A percentile compares a stretch with the other conserved stretches of the same genome.
phyloP scores from a whole-genome alignment of 306 rosid genomes.

The Betula pendula region DNA sequence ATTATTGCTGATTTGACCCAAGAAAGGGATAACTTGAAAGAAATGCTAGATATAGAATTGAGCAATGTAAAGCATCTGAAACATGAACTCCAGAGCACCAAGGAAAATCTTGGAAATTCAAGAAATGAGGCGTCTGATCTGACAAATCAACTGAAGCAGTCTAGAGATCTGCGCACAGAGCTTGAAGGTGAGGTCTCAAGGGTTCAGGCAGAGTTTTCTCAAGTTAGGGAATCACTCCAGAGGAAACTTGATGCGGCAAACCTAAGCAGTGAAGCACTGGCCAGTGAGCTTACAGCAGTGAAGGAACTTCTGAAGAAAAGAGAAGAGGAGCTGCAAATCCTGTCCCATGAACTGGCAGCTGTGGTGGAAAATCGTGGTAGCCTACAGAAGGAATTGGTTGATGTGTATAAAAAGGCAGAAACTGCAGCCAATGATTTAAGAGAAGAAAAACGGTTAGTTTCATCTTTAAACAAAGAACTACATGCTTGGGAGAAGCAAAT shows the following conservation, averaged over 20 bases:
- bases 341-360: constrained; percentile 47
- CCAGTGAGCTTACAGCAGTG: constrained; percentile 49
- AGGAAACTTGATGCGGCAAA: constrained; percentile 56
- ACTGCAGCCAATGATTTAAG: constrained; percentile 48
- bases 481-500: constrained; percentile 64
- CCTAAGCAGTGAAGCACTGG: constrained; percentile 41
- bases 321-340: constrained; percentile 48
- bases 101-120: constrained; percentile 60
- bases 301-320: constrained; percentile 55
- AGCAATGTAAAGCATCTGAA: constrained; percentile 49
- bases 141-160: constrained; percentile 44
- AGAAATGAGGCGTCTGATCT: constrained; percentile 56
- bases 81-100: constrained; percentile 44
- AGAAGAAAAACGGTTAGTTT: constrained; percentile 56
- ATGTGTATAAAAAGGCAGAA: constrained; percentile 63
- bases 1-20: constrained; percentile 47
- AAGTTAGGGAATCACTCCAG: constrained; percentile 56
- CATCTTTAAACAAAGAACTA: constrained; percentile 55
- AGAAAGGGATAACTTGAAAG: constrained; percentile 55
- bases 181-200: constrained; percentile 57
- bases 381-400: constrained; percentile 66
- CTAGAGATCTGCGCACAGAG: constrained; percentile 39
- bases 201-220: constrained; percentile 57
- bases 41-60: constrained; percentile 50
- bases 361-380: constrained; percentile 47